Evolutionary conservation across 2,329 filamentous ascomycete genomes (phyloP), one percentile per base, ranked within the genome.

Genomic region (Fusarium sp.): DNA sequence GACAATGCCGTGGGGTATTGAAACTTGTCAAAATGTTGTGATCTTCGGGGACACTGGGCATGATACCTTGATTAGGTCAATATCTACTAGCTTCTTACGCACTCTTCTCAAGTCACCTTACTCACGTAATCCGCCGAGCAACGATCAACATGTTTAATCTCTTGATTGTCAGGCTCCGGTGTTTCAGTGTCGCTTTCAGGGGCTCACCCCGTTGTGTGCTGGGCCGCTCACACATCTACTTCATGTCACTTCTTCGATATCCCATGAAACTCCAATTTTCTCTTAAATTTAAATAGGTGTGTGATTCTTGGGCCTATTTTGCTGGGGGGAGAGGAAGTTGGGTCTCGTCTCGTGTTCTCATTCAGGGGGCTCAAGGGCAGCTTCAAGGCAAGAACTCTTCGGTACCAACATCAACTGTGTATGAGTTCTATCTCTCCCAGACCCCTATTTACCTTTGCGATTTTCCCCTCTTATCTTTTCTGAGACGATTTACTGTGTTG

Each of bases 281-380:
- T 84, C 31, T 72, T 77, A 35, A 78, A 78, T 1, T 86, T 85
- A 47, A 37, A 72, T n/a, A 7, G 70, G 81, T 6, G 84, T 85
- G 79, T 81, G 5, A 84, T 80, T 9, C 86, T 84, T 62, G 82
- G 83, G 70, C 84, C 82, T 14, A 62, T 85, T 11, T 83, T 86
- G 82, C 79, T 86, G 10, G 84, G 84, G 18, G 81, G 83, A 65
- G 76, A 77, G 7, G 73, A 70, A 9, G 79, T 79, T 4, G 78
- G 78, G 0, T 86, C 84, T 72, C 85, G 87, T 67, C 80, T 87
- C 20, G 85, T 87, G 71, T 84, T 87, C 66, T 85, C 83, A 0
- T 76, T 78, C 5, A 75, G 81, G 45, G 13, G 82, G 79, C 1
- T 52, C 24, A 31, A 18, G 47, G 27, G 47, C 13, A 31, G 10